These are phyloP conservation scores for Elasticomyces elasticus DNA, from an alignment of 495 filamentous ascomycete genomes.

Conservation along the genomic window DNA sequence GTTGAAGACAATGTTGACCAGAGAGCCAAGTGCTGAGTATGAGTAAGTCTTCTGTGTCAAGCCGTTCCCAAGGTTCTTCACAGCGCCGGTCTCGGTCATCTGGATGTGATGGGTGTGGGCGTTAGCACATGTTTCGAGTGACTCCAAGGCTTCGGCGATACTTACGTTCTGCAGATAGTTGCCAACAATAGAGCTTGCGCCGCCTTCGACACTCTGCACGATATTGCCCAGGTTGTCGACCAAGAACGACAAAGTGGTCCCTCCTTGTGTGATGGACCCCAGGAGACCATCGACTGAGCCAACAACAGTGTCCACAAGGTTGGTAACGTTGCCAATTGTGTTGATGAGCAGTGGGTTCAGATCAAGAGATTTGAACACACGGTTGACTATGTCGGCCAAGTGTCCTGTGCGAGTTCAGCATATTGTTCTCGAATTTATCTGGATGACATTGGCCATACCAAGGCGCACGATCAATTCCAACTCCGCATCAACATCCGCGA, in stretches of 20 bases:
- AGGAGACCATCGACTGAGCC: slow-evolving; percentile 46
- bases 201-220: slow-evolving; percentile 43
- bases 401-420: slow-evolving; percentile 19
- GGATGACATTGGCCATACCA: slow-evolving; percentile 22
- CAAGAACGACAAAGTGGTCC: slow-evolving; percentile 42
- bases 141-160: neutral
- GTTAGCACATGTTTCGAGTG: neutral
- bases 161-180: slow-evolving; percentile 32
- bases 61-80: slow-evolving; percentile 38
- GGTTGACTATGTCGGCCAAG: slow-evolving; percentile 49
- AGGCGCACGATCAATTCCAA: slow-evolving; percentile 48
- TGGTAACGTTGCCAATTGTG: slow-evolving; percentile 41
- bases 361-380: slow-evolving; percentile 45
- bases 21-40: slow-evolving; percentile 42
- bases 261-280: slow-evolving; percentile 43
- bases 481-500: slow-evolving; percentile 44
- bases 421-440: neutral
- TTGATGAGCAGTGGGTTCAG: slow-evolving; percentile 49
- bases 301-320: slow-evolving; percentile 40
- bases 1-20: slow-evolving; percentile 50
- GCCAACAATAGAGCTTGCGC: slow-evolving; percentile 43
- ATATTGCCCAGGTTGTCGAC: slow-evolving; percentile 53
- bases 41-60: slow-evolving; percentile 44
- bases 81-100: slow-evolving; percentile 46
- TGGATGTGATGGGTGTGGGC: slow-evolving; percentile 28